Evolutionary conservation across 2,329 filamentous ascomycete genomes (phyloP), one percentile per base, ranked within the genome.

Genomic region (Ascochyta pisi): DNA sequence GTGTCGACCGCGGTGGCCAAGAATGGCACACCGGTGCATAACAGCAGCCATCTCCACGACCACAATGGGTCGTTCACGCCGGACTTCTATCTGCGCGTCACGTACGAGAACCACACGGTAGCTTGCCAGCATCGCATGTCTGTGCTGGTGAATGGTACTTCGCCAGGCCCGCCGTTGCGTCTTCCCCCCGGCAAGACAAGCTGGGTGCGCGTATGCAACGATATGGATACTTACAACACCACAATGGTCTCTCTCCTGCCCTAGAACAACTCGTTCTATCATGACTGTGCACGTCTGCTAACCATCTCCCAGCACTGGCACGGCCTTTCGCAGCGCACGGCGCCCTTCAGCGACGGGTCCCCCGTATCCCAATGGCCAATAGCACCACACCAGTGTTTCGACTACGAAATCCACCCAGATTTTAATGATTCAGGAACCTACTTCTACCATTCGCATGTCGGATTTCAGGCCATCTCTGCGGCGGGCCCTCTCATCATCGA

Each of bases 371-470:
- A 89, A 62, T 90, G 86, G 87, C 86, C 87, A 0, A 88, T 89
- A 34, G 81, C 84, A 0, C 80, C 85, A 0, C 72, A 77, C 0
- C 79, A 84, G 55, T 89, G 84, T 73, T 89, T 89, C 69, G 87
- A 89, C 73, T 89, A 89, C 66, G 86, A 89, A 64, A 73, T 89
- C 3, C 78, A 79, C 15, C 81, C 84, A 0, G 71, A 82, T 3
- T 39, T 68, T 1, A 82, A 81, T 6, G 81, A 85, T 50, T 82
- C 84, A 0, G 87, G 87, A 4, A 85, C 86, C 0, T 89, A 88
- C 65, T 89, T 87, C 67, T 89, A 89, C 64, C 87, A 89, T 66
- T 88, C 86, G 0, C 87, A 89, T 58, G 79, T 89, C 15, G 86
- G 81, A 0, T 84, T 89, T 54, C 86, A 89, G 65, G 83, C 84